Evolutionary conservation across 192 early-diverging fungal species (phyloP), one percentile per base, ranked within the genome.

Genomic region (Linnemannia elongata): DNA sequence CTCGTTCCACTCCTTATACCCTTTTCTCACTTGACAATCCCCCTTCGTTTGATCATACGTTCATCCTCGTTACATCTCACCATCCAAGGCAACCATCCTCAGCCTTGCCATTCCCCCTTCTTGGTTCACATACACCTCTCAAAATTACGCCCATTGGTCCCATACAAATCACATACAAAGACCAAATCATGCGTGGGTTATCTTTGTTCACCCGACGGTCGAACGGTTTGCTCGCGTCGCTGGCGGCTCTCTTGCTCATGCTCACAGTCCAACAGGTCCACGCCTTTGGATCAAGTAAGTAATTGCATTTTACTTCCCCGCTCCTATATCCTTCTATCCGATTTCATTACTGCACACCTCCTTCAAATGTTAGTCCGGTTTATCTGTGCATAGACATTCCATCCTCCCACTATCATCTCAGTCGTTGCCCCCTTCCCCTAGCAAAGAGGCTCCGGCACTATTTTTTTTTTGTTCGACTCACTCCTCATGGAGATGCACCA

Each of bases 231-330:
- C 13, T 66, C 27, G 60, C 60, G 27, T 66, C 60, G 27, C 60
- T 66, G 27, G 60, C 60, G 9, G 60, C 30, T 66, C 60, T 66
- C 27, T 66, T 30, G 60, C 27, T 66, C 60, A 66, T 12, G 27
- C 15, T 66, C 60, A 66, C 60, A 15, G 30, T 33, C 60, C 60
- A 66, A 66, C 30, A 66, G 60, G 60, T 66, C 12, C n/a, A 66
- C 12, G 60, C 60, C 60, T 66, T 66, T 66, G 60, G 60, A 33
- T 66, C 60, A 30, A 66, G 60, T 66, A 66, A 66, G 60, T 66
- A 60, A 9, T 27, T 27, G 24, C 27, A 15, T 66, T 33, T 12
- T 66, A n/a, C 27, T 8, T 66, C 35, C 33, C 70, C n/a, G 8
- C 33, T 72, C 33, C 18, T 22, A n/a, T 27, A 10, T 10, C n/a